phyloP scores from a whole-genome alignment of 202 grass and related monocot genomes.

The Cymbopogon flexuosus region DNA sequence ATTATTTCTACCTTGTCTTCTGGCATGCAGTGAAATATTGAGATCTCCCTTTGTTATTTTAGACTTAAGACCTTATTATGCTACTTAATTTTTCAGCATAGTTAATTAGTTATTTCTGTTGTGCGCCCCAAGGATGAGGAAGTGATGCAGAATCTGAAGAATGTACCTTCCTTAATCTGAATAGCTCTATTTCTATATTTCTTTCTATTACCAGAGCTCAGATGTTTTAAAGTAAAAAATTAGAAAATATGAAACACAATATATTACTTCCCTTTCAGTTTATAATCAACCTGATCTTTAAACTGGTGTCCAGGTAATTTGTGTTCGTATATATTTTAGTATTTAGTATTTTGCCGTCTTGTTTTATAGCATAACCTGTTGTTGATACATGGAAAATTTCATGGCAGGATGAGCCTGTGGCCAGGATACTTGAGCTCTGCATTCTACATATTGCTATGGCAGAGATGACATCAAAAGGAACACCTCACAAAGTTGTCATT shows the following conservation, averaged over 20 bases:
- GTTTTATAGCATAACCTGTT: neutral
- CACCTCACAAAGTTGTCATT: constrained; percentile 85
- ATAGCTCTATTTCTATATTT: neutral
- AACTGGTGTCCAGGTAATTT: neutral
- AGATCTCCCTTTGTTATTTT: neutral
- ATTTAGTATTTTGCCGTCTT: neutral
- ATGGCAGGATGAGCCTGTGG: constrained; percentile 68
- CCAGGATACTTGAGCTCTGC: constrained; percentile 90
- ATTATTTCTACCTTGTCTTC: neutral
- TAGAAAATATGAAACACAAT: neutral
- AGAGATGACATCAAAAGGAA: constrained; percentile 82
- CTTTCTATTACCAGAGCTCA: neutral
- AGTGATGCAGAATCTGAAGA: neutral
- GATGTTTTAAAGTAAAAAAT: neutral
- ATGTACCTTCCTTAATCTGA: constrained; percentile 5
- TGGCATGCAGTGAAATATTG: neutral
- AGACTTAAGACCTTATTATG: neutral
- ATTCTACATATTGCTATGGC: constrained; percentile 98
- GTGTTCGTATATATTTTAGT: neutral
- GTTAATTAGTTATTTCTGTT: neutral
- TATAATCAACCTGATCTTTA: neutral
- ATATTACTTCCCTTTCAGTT: neutral
- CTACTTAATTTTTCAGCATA: neutral
- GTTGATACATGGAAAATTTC: constrained; percentile 7
- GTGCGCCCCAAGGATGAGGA: neutral